Conservation (phyloP, 2,329 filamentous ascomycete genomes). For the Paecilomyces niveus region DNA sequence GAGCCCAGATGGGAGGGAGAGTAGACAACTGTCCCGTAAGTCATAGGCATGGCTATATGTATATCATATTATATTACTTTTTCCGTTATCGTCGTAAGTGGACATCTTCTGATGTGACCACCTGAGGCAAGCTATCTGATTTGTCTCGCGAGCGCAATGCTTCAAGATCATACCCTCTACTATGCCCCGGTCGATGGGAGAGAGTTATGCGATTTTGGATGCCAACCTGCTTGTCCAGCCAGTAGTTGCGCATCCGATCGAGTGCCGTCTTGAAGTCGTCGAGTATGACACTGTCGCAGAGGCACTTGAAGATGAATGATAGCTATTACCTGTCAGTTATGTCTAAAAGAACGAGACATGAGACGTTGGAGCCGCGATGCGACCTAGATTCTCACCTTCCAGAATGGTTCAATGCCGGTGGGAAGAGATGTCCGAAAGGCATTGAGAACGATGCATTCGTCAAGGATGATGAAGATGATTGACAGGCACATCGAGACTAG, state of each 20-base stretch:
- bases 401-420: slow-evolving; percentile 59
- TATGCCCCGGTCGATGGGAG: neutral
- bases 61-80: neutral
- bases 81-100: neutral
- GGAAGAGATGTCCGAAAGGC: slow-evolving; percentile 35
- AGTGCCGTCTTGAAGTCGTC: slow-evolving; percentile 61
- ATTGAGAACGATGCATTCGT: slow-evolving; percentile 53
- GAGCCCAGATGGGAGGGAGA: neutral
- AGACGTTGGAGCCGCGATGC: neutral
- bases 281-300: slow-evolving; percentile 59
- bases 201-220: neutral
- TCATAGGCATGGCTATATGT: neutral
- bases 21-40: neutral
- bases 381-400: slow-evolving; percentile 36
- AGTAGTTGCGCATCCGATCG: slow-evolving; percentile 30
- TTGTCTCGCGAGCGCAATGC: neutral
- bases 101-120: neutral
- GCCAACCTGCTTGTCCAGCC: slow-evolving; percentile 21
- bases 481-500: slow-evolving; percentile 54
- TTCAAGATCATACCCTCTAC: neutral
- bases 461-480: slow-evolving; percentile 54
- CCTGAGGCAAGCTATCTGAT: neutral
- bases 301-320: slow-evolving; percentile 59
- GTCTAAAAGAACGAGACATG: neutral
- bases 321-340: slow-evolving; percentile 22